Base-by-base conservation (phyloP, 495 filamentous ascomycete genomes). In the Arthonia radiata region DNA sequence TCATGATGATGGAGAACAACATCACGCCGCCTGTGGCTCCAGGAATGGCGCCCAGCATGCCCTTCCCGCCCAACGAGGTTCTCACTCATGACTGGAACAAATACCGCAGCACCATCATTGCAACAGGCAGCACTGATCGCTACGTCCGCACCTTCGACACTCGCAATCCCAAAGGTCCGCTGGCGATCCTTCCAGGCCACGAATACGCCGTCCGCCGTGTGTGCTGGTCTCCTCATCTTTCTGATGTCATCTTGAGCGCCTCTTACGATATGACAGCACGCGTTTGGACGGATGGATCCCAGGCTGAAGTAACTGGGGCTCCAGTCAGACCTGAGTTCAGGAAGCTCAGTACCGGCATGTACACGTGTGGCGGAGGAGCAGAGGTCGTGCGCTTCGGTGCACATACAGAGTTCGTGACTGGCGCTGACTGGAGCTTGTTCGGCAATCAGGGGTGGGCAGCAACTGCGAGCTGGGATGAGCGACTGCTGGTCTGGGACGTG, bases 81-180 rank as follows among this genome's bases (percentile, higher is more conserved):
- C 61, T 97, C 10, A 93, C 83, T 2, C 86, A 93, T 44, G 86
- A 97, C 49, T 94, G 89, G 89, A 97, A 97, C 47, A 97, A 97
- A 44, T 97, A 97, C 44, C 67, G 73, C 2, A 63, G 75, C 17
- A 69, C 64, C 0, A 55, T 91, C 12, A 44, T 97, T 23, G 89
- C 89, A 0, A 72, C 76, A 0, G 86, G 61, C 0, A 86, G 86
- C 26, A 86, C 94, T n/a, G 89, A 97, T 42, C 61, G 67, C 11
- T 48, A 67, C 2, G 71, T 97, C 31, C 66, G 86, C 27, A 79
- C 71, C 4, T 92, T 92, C 42, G 86, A 97, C 41, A 65, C 92
- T 29, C 59, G 89, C 13, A 67, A 60, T 28, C 66, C 75, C 6
- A 61, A 57, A n/a, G 74, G 74, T 0, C 79, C 82, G 0, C 36